Percentiles rank a stretch among this genome's conserved stretches.
These are phyloP conservation scores for Paracoccidioides lutzii DNA, from an alignment of 2,329 filamentous ascomycete genomes.

Conservation along the genomic window DNA sequence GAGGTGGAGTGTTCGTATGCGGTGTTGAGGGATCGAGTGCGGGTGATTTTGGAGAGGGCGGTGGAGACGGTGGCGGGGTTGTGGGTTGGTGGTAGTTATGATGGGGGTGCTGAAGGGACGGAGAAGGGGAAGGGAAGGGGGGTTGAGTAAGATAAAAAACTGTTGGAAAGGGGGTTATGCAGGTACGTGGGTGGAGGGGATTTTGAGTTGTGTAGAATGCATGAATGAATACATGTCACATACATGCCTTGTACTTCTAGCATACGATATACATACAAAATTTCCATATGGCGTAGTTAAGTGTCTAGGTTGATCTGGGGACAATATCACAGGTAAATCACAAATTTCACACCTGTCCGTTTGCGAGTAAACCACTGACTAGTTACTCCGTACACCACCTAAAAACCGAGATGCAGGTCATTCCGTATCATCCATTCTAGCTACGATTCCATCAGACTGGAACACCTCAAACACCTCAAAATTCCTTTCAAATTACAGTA, in stretches of 20 bases:
- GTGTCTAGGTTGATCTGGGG: background rate
- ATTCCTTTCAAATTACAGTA: background rate
- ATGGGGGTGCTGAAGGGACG: background rate
- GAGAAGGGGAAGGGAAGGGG: background rate
- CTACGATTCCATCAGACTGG: no score
- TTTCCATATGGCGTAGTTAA: background rate
- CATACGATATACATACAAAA: background rate
- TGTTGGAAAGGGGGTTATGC: background rate
- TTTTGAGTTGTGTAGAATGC: background rate
- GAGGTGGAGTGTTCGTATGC: conserved; percentile 77
- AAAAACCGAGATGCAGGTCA: no score
- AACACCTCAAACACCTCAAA: background rate
- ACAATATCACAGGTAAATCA: no score
- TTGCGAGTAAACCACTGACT: no score
- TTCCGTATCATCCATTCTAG: no score
- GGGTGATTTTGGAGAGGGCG: conserved; percentile 78
- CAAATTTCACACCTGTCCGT: no score
- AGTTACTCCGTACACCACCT: no score
- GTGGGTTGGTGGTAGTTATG: conserved; percentile 21
- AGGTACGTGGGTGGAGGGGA: background rate
- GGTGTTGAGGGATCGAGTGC: conserved; percentile 69
- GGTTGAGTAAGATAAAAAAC: background rate
- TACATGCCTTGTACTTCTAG: background rate
- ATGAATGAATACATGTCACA: background rate
- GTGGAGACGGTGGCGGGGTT: conserved; percentile 75